A percentile compares a stretch with the other conserved stretches of the same genome.
Conservation (phyloP, 2,329 filamentous ascomycete genomes). For the Hypoxylon sp. region DNA sequence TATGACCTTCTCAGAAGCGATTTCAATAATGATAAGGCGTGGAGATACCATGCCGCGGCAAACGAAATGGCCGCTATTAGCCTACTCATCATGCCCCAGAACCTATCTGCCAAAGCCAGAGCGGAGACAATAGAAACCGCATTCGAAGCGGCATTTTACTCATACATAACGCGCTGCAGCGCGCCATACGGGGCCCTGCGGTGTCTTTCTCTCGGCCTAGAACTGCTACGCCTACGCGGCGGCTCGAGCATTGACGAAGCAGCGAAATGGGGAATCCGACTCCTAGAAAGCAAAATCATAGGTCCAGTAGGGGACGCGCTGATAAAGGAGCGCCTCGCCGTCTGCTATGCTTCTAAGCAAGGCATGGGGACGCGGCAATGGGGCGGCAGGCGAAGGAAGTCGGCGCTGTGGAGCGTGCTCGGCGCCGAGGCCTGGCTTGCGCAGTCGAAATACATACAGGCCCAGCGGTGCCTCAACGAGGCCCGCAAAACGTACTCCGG, state of each 20-base stretch:
- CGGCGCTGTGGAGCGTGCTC: slow-evolving; percentile 88
- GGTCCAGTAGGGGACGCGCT: slow-evolving; percentile 83
- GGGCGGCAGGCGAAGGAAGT: slow-evolving; percentile 83
- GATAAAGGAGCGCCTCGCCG: slow-evolving; percentile 85
- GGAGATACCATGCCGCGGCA: slow-evolving; percentile 92
- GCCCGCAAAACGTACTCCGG: slow-evolving; percentile 69
- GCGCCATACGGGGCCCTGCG: slow-evolving; percentile 85
- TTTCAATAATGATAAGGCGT: slow-evolving; percentile 95
- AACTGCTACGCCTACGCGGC: slow-evolving; percentile 84
- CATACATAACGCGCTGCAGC: slow-evolving; percentile 87
- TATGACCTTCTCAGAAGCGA: slow-evolving; percentile 92
- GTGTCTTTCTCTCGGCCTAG: slow-evolving; percentile 79
- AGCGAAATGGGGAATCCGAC: slow-evolving; percentile 83
- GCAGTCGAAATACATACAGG: slow-evolving; percentile 81
- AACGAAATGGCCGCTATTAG: slow-evolving; percentile 96
- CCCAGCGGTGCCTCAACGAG: slow-evolving; percentile 80
- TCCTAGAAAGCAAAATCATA: slow-evolving; percentile 82
- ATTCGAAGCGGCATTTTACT: slow-evolving; percentile 91
- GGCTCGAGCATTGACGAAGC: slow-evolving; percentile 87
- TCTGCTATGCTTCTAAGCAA: slow-evolving; percentile 82
- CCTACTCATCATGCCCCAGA: slow-evolving; percentile 80
- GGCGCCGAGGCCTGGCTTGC: slow-evolving; percentile 87
- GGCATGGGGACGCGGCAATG: slow-evolving; percentile 74
- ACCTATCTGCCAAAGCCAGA: slow-evolving; percentile 79
- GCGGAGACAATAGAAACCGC: slow-evolving; percentile 86